These are phyloP conservation scores for Blastocystis sp. DNA, from an alignment of 352 stramenopile species.

Conservation along the genomic window DNA sequence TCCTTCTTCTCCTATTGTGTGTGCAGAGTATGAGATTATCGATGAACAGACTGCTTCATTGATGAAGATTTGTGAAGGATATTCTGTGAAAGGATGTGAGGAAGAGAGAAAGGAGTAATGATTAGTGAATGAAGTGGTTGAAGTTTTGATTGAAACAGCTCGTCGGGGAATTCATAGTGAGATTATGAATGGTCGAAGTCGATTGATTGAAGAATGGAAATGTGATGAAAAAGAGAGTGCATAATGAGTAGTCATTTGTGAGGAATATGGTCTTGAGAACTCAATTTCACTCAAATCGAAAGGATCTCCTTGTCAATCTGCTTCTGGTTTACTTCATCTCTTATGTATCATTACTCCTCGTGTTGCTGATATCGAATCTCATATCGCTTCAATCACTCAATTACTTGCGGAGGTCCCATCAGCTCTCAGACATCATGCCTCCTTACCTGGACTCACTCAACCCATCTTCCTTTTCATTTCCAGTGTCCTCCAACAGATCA, in stretches of 20 bases:
- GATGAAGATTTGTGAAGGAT: background rate
- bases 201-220: background rate
- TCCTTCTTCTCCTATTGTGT: background rate
- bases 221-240: background rate
- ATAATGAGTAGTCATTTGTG: background rate
- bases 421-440: background rate
- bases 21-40: slow-evolving; percentile 24
- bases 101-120: background rate
- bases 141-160: background rate
- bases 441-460: background rate
- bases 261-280: background rate
- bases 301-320: background rate
- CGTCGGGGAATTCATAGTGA: background rate
- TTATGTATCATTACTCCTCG: background rate
- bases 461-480: background rate
- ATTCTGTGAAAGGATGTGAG: background rate
- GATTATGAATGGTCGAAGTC: background rate
- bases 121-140: background rate
- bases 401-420: background rate
- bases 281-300: no score
- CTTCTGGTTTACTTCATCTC: background rate
- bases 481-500: background rate
- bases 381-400: background rate
- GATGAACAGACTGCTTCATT: background rate
- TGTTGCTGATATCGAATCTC: background rate